A percentile compares a stretch with the other conserved stretches of the same genome.
These are phyloP conservation scores for Aphanomyces astaci DNA, from an alignment of 352 stramenopile species.

Conservation along the genomic window DNA sequence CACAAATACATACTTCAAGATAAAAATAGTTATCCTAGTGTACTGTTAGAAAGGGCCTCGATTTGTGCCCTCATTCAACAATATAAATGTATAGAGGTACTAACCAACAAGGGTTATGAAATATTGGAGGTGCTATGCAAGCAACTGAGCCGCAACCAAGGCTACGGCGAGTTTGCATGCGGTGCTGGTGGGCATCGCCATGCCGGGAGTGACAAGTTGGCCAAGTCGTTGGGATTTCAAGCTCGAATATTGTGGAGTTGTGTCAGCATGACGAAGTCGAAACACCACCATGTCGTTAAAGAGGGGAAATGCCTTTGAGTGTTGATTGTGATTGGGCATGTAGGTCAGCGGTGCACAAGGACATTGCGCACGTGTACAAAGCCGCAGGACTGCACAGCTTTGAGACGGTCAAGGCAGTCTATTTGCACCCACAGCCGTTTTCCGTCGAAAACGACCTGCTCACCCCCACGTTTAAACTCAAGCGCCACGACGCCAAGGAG, in stretches of 20 bases:
- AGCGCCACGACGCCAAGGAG: constrained; percentile 84
- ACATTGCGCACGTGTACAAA: constrained; percentile 60
- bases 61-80: too few relatives aligned
- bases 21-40: too few relatives aligned
- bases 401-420: constrained; percentile 84
- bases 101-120: too few relatives aligned
- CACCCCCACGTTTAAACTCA: constrained; percentile 97
- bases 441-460: constrained; percentile 87
- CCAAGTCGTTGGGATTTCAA: not conserved
- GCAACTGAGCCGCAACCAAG: too few relatives aligned
- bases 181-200: constrained; percentile 89
- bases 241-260: not conserved
- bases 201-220: constrained; percentile 69
- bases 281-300: too few relatives aligned
- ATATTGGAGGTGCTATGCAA: too few relatives aligned
- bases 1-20: too few relatives aligned
- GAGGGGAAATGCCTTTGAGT: too few relatives aligned
- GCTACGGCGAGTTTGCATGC: constrained; percentile 91
- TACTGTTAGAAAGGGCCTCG: too few relatives aligned
- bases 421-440: constrained; percentile 83
- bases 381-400: constrained; percentile 83
- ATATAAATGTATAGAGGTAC: too few relatives aligned
- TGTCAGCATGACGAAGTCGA: too few relatives aligned
- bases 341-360: constrained; percentile 56
- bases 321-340: constrained; percentile 34